Evolutionary conservation across 2,329 filamentous ascomycete genomes (phyloP), one percentile per base, ranked within the genome.

Genomic region (Nemania serpens): DNA sequence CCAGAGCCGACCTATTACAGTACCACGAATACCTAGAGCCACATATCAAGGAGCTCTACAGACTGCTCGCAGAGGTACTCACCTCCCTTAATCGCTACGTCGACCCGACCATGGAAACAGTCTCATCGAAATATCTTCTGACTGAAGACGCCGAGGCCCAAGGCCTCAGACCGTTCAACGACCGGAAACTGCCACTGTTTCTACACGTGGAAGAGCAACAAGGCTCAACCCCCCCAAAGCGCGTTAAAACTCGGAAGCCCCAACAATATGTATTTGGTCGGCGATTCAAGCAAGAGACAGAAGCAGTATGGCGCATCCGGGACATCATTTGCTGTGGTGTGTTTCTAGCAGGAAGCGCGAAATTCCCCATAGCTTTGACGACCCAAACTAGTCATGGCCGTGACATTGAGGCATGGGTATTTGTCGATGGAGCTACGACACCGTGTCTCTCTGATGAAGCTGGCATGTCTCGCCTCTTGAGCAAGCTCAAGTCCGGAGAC

Each of bases 291-390:
- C 60, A 69, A 15, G 68, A 74, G 11, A 74, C 72, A 20, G 78
- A 81, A 68, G 74, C 72, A n/a, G 62, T 79, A 56, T 81, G 80
- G 59, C 77, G 82, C 36, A 77, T 81, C 12, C 71, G 83, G 48
- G 81, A 83, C 49, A 76, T 81, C 48, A 72, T 83, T 13, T 77
- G 77, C 50, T 82, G 80, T 62, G 82, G 79, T 15, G 76, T 81
- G 47, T 78, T 81, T 55, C 69, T 84, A 43, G 78, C 78, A 11
- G 76, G 77, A 45, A 78, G 80, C 20, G 60, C 65, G 1, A 66
- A 67, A 18, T 77, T 78, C 29, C 81, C 81, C 0, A 58, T 84
- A n/a, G 61, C 64, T 10, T 58, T 75, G 37, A 64, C 55, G 6
- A 58, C 64, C 20, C 57, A 47, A 29, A 61, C 54, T 15, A 61